Base-by-base conservation (phyloP, 2,329 filamentous ascomycete species). In the Sporothrix sp. region DNA sequence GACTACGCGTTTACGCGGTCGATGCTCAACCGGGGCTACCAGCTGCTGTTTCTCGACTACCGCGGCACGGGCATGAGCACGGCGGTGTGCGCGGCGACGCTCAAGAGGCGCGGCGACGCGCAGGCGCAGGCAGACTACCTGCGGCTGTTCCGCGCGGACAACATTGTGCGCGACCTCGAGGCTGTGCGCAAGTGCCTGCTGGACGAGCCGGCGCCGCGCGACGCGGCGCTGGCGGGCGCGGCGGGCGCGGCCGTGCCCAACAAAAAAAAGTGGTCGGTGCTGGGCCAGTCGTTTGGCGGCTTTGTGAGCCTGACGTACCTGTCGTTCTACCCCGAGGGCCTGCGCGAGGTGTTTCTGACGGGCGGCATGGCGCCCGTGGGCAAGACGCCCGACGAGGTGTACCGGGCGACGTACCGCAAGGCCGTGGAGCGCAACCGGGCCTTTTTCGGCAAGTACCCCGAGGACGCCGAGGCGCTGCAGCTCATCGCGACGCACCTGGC, bases 251-350 rank as follows among this genome's bases (percentile, higher is more conserved):
- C 6, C 25, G 25, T 28, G 25, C 25, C 25, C 21, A 11, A 7
- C 3, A 71, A 76, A 20, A 81, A 85, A 62, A 82, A 83, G 63
- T 96, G 90, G 91, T 85, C 82, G 52, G 76, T 93, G 27, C 84
- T 95, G 55, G 91, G 91, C 8, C 91, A 96, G 68, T 90, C 84
- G 14, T 97, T 95, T 65, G 91, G 91, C 35, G 91, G 91, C 1
- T 96, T 95, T 66, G 87, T 89, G 61, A 76, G 75, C 43, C 72
- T 88, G 30, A 91, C 85, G 7, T 97, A 96, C 65, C 76, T 97
- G 14, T 93, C 85, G 2, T 81, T 86, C 63, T 82, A 79, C 58
- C 87, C 87, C 0, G 76, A 88, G 51, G 85, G 85, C 1, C 67
- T 97, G 21, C 79, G 81, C 27, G 91, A 97, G 68, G 80, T 81